These are phyloP conservation scores for Vitis hybrid DNA, from an alignment of 177 flowering plant species.

Conservation along the genomic window DNA sequence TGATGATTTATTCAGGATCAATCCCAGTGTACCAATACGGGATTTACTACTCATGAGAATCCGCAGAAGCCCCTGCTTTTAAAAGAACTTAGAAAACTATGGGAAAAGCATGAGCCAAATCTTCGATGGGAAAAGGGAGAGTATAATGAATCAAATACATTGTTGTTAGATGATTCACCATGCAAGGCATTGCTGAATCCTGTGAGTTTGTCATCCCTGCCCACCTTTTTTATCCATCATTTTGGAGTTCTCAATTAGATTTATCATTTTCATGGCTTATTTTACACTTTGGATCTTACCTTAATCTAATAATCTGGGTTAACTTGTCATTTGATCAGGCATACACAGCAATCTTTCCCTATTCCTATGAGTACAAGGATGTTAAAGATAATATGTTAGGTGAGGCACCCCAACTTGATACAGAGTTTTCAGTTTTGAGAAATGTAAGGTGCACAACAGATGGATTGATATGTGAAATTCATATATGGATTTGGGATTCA, in stretches of 20 bases:
- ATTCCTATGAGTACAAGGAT: slow-evolving; percentile 40
- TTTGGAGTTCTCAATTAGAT: neutral
- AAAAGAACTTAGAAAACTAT: slow-evolving; percentile 74
- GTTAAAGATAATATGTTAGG: slow-evolving; percentile 66
- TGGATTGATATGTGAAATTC: neutral
- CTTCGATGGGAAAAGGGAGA: slow-evolving; percentile 70
- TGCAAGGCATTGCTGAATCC: slow-evolving; percentile 93
- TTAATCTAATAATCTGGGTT: neutral
- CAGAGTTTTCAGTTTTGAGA: neutral
- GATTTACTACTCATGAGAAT: slow-evolving; percentile 56
- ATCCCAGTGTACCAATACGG: slow-evolving; percentile 58
- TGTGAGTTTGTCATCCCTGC: slow-evolving; percentile 32
- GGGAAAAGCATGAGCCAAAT: slow-evolving; percentile 54
- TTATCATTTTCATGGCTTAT: neutral
- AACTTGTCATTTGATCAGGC: slow-evolving; percentile 20
- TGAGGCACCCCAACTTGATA: slow-evolving; percentile 27
- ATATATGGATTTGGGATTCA: neutral
- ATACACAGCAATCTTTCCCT: slow-evolving; percentile 75
- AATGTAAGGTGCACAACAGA: neutral
- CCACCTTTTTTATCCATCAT: neutral
- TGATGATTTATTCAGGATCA: slow-evolving; percentile 51
- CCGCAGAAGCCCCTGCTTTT: slow-evolving; percentile 59
- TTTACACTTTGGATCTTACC: neutral
- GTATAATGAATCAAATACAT: slow-evolving; percentile 72
- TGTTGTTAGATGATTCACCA: slow-evolving; percentile 93